Evolutionary conservation across 2,329 filamentous ascomycete genomes (phyloP), one percentile per base, ranked within the genome.

Genomic region (Septoria linicola): DNA sequence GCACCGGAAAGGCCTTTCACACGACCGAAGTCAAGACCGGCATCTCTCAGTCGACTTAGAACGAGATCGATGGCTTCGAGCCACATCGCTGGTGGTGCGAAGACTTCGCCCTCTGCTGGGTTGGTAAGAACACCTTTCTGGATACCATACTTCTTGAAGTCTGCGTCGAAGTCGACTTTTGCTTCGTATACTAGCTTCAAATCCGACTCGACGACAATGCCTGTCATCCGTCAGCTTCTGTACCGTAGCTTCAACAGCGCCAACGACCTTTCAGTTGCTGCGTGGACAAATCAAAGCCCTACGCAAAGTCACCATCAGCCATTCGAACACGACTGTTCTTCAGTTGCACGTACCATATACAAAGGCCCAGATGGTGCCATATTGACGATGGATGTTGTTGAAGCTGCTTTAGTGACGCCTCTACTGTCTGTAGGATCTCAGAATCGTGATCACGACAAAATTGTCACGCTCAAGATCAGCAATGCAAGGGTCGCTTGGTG

Each of bases 161-260:
- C 91, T 59, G 81, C 85, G 70, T 97, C 93, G 66, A 99, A 97
- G 72, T 96, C 91, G 69, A 95, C 91, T 69, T 95, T 96, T 65
- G 89, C 89, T 71, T 95, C 82, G 61, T 89, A 81, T 13, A 88
- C 76, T 43, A 93, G 85, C 63, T 87, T 86, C 58, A 97, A 83
- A 61, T 89, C 80, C 3, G 90, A 89, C 49, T 85, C 82, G 59
- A 97, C 87, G 44, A 93, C 86, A 59, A 97, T 85, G 60, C 84
- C 88, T 92, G 62, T 10, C 10, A 25, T 11, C 3, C 19, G 21
- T 54, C 41, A 57, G 47, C 39, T 10, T 8, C 10, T 31, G n/a
- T 27, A 27, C n/a, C n/a, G n/a, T n/a, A n/a, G n/a, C n/a, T 27
- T 23, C 59, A 96, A 86, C 42, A 92, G 85, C 59, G 59, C 71